Evolutionary conservation across 345 rosid species (phyloP), one percentile per base, ranked within the genome.

Genomic region (Excoecaria agallocha): DNA sequence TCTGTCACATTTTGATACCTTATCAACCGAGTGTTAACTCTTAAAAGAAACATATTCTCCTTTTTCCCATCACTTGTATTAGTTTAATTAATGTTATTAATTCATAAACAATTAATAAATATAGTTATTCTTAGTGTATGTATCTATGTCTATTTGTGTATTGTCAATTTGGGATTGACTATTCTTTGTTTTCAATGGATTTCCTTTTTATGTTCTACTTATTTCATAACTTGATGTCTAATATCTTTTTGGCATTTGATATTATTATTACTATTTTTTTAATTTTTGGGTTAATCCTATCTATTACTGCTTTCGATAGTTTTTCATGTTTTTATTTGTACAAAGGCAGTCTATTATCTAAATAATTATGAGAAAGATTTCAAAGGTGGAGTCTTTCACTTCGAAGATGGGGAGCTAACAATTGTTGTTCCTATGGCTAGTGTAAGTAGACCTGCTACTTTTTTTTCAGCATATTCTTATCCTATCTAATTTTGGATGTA

Each of bases 331-430:
- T 54, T 45, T 51, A 46, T 66, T 75, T 77, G 74, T 73, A 69
- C n/a, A 77, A 86, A 95, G 98, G 99, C 93, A 84, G 98, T 95
- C 30, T 95, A 97, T 84, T 95, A 95, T 82, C 87, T 95, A 88
- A 93, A 88, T 84, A 86, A 82, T 68, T 85, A 85, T 54, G 93
- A 57, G 8, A 80, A 79, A 76, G 93, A 91, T 51, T 94, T 93
- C 77, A 71, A 83, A 84, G 99, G 99, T 19, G 97, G 99, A 15
- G 82, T 86, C 54, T 89, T 95, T 75, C 95, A 82, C 82, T 95
- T 95, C 81, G 93, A 87, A 74, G 90, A 88, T 25, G 97, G 99
- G 1, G 90, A 91, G 51, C 97, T 90, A 13, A 57, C 79, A 9
- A 84, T 86, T 1, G 50, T 92, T 66, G 74, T 78, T 70, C 99